These are phyloP conservation scores for Phytopythium vexans DNA, from an alignment of 352 stramenopile species.

Conservation along the genomic window DNA sequence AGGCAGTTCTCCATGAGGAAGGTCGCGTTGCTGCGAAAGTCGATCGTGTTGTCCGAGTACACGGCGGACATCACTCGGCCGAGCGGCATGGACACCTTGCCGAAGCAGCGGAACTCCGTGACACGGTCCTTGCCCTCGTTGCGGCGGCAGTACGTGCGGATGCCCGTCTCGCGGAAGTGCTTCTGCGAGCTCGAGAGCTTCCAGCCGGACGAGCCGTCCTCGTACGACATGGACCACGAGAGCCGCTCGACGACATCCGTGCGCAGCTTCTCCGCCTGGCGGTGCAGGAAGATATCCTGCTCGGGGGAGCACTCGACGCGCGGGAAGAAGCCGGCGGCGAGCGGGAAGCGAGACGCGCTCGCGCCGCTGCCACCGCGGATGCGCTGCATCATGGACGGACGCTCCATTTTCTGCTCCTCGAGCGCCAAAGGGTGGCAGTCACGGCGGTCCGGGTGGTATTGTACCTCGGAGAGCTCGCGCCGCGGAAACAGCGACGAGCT, in stretches of 20 bases:
- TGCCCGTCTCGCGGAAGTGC: constrained; percentile 63
- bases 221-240: constrained; percentile 61
- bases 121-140: constrained; percentile 30
- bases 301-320: constrained; percentile 28
- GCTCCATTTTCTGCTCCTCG: constrained; percentile 3
- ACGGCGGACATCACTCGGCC: constrained; percentile 42
- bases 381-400: constrained; percentile 36
- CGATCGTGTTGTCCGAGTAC: constrained; percentile 58
- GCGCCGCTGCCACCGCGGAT: constrained; percentile 14
- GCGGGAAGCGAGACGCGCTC: constrained; percentile 26
- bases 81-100: constrained; percentile 46
- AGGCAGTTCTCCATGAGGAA: constrained; percentile 59
- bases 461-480: no score
- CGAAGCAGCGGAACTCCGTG: constrained; percentile 67
- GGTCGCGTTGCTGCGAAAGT: constrained; percentile 50
- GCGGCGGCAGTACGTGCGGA: constrained; percentile 53
- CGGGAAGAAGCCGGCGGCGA: constrained; percentile 47
- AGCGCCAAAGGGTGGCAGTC: neutral
- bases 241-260: constrained; percentile 30
- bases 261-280: constrained; percentile 34
- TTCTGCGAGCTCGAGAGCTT: constrained; percentile 67
- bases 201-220: constrained; percentile 56
- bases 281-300: constrained; percentile 31
- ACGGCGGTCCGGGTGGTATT: no score
- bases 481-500: no score